phyloP scores from a whole-genome alignment of 176 grass and related monocot genomes.

The Carex parvula region DNA sequence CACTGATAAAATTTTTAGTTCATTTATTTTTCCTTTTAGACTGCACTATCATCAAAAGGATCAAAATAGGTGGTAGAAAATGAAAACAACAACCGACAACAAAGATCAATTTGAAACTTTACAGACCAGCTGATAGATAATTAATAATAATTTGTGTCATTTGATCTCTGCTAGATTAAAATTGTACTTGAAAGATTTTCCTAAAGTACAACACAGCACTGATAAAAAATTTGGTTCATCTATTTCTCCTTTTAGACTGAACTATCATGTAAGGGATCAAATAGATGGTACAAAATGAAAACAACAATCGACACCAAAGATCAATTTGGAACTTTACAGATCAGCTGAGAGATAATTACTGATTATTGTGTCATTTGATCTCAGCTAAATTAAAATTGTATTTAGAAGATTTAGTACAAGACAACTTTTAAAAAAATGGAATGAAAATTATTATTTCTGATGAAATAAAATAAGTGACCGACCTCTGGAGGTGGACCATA shows the following conservation, averaged over 20 bases:
- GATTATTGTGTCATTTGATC: not conserved
- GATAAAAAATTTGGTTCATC: not conserved
- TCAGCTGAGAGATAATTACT: not conserved
- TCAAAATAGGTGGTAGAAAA: not conserved
- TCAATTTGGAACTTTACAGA: not conserved
- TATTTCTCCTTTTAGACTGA: not conserved
- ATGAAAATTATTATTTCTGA: not conserved
- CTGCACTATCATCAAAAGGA: not conserved
- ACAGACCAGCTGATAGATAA: not conserved
- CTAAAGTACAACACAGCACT: not conserved
- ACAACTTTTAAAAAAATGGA: not conserved
- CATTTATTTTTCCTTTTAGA: not conserved
- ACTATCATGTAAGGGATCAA: not conserved
- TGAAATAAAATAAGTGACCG: slow-evolving; percentile 14
- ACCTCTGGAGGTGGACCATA: slow-evolving; percentile 93
- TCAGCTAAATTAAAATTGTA: not conserved
- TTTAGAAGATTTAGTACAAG: not conserved
- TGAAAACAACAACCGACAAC: not conserved
- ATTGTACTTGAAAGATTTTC: not conserved
- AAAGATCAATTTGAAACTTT: not conserved
- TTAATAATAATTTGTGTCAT: not conserved
- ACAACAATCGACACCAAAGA: not conserved
- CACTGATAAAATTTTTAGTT: not conserved
- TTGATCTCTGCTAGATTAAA: not conserved
- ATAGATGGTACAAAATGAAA: not conserved